A percentile compares a stretch with the other conserved stretches of the same genome.
These are phyloP conservation scores for Graphilbum fragrans DNA, from an alignment of 2,329 filamentous ascomycete genomes.

Conservation along the genomic window DNA sequence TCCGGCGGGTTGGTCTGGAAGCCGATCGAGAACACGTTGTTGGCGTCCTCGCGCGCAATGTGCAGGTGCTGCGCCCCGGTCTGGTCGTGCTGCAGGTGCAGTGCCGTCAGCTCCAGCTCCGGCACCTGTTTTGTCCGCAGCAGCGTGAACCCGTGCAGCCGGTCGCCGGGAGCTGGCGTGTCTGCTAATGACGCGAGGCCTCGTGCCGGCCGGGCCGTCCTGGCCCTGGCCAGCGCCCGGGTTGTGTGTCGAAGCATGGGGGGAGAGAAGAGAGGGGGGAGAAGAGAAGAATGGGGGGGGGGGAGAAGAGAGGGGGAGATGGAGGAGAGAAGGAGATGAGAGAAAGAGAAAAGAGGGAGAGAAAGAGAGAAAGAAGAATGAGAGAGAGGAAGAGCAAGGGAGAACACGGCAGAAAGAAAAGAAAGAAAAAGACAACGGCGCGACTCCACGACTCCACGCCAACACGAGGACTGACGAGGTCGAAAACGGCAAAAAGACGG, in stretches of 20 bases:
- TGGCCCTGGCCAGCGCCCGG: background rate
- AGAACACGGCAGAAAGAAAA: background rate
- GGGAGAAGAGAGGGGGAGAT: background rate
- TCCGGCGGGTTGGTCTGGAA: constrained; percentile 99
- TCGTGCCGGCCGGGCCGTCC: background rate
- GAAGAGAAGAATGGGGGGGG: background rate
- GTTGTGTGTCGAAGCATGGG: constrained; percentile 4
- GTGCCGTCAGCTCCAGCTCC: constrained; percentile 82
- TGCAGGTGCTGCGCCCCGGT: constrained; percentile 94
- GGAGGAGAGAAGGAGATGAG: background rate
- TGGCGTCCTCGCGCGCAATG: constrained; percentile 86
- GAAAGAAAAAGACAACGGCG: background rate
- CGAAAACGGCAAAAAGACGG: too few species aligned
- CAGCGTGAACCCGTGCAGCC: constrained; percentile 87
- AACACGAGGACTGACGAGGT: too few species aligned
- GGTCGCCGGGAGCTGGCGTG: constrained; percentile 65
- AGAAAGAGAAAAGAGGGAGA: background rate
- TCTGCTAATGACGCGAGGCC: background rate
- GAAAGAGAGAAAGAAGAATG: background rate
- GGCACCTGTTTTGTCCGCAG: constrained; percentile 83
- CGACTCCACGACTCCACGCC: too few species aligned
- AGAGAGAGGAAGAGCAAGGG: background rate
- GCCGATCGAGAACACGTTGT: constrained; percentile 98
- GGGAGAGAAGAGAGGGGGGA: background rate
- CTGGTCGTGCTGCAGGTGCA: constrained; percentile 86